A percentile compares a stretch with the other conserved stretches of the same genome.
phyloP scores from a whole-genome alignment of 371 early-diverging fungal genomes.

The Syncephalastrum monosporum region DNA sequence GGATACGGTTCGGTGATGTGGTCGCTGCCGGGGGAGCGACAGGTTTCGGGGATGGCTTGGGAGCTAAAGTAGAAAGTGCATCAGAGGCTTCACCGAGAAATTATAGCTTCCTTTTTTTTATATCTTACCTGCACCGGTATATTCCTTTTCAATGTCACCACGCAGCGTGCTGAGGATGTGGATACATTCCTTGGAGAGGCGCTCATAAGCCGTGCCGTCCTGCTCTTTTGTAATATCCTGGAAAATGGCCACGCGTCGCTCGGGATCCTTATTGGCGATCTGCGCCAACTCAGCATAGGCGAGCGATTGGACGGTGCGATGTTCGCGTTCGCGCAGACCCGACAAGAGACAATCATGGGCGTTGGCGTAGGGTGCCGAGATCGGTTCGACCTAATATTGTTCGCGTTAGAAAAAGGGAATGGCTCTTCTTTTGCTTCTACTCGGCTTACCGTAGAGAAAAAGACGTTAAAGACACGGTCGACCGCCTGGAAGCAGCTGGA shows the following conservation, averaged over 20 bases:
- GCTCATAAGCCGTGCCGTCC: slow-evolving; percentile 44
- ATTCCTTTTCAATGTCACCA: slow-evolving; percentile 27
- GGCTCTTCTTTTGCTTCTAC: not conserved
- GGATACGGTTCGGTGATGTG: slow-evolving; percentile 17
- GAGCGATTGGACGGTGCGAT: slow-evolving; percentile 21
- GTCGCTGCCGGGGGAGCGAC: not conserved
- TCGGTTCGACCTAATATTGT: slow-evolving; percentile 25
- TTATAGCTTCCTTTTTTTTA: no score
- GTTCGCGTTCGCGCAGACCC: slow-evolving; percentile 25
- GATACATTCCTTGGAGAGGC: slow-evolving; percentile 43
- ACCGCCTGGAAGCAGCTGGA: slow-evolving; percentile 35
- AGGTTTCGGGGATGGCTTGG: not conserved
- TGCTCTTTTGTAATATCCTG: slow-evolving; percentile 29
- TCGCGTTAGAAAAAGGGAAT: not conserved
- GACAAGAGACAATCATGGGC: slow-evolving; percentile 34
- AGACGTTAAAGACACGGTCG: slow-evolving; percentile 46
- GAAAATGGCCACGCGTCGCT: slow-evolving; percentile 37
- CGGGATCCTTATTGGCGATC: slow-evolving; percentile 28
- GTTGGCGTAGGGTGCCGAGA: slow-evolving; percentile 23
- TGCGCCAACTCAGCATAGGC: slow-evolving; percentile 52
- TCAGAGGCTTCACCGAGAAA: no score
- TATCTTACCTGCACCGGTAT: slow-evolving; percentile 24
- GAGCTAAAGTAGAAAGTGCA: not conserved
- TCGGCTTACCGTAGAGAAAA: slow-evolving; percentile 24
- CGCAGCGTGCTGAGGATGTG: slow-evolving; percentile 29